Conservation (phyloP, 2,329 filamentous ascomycete species). For the Canariomyces notabilis region DNA sequence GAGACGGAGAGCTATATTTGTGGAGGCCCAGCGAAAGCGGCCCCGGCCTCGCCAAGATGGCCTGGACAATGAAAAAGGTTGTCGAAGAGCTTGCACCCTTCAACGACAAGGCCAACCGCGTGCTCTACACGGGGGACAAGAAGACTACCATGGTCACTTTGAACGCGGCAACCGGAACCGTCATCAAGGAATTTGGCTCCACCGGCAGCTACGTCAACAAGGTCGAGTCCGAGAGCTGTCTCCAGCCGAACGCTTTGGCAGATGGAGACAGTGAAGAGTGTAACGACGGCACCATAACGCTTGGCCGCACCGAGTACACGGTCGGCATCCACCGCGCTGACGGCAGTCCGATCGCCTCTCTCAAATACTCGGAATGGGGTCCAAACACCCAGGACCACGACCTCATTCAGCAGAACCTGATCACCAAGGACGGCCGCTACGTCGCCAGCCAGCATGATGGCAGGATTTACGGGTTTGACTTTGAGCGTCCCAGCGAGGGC, state of each 20-base stretch:
- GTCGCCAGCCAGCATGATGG: constrained; percentile 85
- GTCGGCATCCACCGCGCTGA: constrained; percentile 75
- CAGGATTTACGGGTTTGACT: constrained; percentile 73
- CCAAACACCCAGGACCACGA: constrained; percentile 89
- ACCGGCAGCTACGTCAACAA: constrained; percentile 62
- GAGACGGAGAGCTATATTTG: constrained; percentile 81
- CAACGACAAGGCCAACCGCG: constrained; percentile 65
- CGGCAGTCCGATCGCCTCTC: constrained; percentile 74
- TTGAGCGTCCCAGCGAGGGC: constrained; percentile 48
- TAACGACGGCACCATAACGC: constrained; percentile 71
- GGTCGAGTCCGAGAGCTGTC: constrained; percentile 61
- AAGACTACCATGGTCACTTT: constrained; percentile 85
- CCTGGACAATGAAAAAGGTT: constrained; percentile 75
- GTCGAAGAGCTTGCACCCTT: constrained; percentile 80
- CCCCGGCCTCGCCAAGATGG: constrained; percentile 58
- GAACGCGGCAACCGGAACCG: constrained; percentile 76
- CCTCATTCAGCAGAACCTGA: constrained; percentile 73
- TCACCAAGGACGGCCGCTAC: constrained; percentile 80
- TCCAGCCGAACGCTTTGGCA: constrained; percentile 61
- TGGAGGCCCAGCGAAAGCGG: constrained; percentile 64
- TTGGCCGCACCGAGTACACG: constrained; percentile 85
- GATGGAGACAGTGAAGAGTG: constrained; percentile 72
- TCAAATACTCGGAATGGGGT: constrained; percentile 91
- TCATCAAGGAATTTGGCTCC: constrained; percentile 80
- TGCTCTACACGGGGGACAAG: constrained; percentile 89